phyloP scores from a whole-genome alignment of 2,329 filamentous ascomycete species.

The Fusarium miscanthi region DNA sequence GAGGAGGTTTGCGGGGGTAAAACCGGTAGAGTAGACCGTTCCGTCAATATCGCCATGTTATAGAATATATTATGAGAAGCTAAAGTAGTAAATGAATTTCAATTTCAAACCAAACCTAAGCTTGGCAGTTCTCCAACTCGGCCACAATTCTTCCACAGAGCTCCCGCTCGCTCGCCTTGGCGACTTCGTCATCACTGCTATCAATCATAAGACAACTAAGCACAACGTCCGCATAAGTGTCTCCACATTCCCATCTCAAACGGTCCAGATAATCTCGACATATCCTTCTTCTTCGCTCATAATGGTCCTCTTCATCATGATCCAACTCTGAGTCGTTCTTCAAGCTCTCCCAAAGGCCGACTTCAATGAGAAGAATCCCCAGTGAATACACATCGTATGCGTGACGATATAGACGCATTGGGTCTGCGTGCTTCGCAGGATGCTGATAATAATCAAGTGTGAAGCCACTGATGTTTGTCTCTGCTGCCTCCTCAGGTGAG shows the following conservation, averaged over 20 bases:
- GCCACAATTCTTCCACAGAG: not conserved
- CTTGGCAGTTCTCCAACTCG: not conserved
- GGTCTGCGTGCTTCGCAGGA: not conserved
- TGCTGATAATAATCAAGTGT: not conserved
- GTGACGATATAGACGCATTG: not conserved
- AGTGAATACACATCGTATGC: not conserved
- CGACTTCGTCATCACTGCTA: not conserved
- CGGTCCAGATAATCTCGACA: not conserved
- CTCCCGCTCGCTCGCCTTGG: not conserved
- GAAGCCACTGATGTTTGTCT: not conserved
- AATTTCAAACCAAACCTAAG: not conserved
- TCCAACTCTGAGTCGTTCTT: not conserved
- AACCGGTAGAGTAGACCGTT: too few relatives aligned
- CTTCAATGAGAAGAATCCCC: not conserved
- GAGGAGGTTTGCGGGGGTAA: too few relatives aligned
- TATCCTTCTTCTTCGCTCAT: not conserved
- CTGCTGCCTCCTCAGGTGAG: not conserved
- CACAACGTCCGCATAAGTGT: not conserved
- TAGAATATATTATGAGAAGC: too few relatives aligned
- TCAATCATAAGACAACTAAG: not conserved
- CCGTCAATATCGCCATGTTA: too few relatives aligned
- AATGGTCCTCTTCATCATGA: not conserved
- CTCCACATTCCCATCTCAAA: not conserved
- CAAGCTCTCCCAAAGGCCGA: not conserved
- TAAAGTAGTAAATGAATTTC: too few relatives aligned